These are phyloP conservation scores for Stephania yunnanensis DNA, from an alignment of 164 flowering plant genomes.

Conservation along the genomic window DNA sequence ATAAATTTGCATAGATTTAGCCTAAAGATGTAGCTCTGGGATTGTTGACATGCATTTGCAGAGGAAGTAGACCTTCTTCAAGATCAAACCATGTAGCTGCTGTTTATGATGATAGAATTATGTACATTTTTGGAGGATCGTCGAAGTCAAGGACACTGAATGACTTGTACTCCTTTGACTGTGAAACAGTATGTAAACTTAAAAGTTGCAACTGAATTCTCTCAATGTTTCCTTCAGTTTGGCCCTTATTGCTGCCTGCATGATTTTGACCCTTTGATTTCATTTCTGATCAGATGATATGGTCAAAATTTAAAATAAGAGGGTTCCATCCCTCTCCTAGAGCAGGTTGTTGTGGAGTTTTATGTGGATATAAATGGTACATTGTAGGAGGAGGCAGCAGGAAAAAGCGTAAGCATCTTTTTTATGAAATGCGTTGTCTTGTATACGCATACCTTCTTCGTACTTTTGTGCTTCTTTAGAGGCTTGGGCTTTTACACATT, in stretches of 20 bases:
- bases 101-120: slow-evolving; percentile 78
- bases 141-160: slow-evolving; percentile 75
- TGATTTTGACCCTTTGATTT: slow-evolving; percentile 2
- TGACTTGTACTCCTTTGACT: slow-evolving; percentile 91
- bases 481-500: background rate
- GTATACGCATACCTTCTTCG: background rate
- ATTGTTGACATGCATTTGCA: slow-evolving; percentile 20
- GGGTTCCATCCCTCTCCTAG: slow-evolving; percentile 96
- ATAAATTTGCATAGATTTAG: background rate
- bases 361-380: slow-evolving; percentile 92
- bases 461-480: background rate
- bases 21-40: background rate
- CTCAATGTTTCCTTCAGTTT: background rate
- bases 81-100: slow-evolving; percentile 89
- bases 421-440: background rate
- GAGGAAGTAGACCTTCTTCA: slow-evolving; percentile 91
- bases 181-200: slow-evolving; percentile 67
- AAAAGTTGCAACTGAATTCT: background rate
- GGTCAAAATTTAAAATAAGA: slow-evolving; percentile 76
- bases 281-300: slow-evolving; percentile 62
- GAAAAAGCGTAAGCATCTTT: slow-evolving; percentile 64
- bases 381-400: slow-evolving; percentile 96
- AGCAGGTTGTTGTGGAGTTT: slow-evolving; percentile 87
- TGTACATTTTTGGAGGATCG: slow-evolving; percentile 80
- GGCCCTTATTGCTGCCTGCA: background rate